A percentile compares a stretch with the other conserved stretches of the same genome.
Evolutionary conservation across 306 rosid genomes (phyloP).

Genomic region (Vigna trinervia): DNA sequence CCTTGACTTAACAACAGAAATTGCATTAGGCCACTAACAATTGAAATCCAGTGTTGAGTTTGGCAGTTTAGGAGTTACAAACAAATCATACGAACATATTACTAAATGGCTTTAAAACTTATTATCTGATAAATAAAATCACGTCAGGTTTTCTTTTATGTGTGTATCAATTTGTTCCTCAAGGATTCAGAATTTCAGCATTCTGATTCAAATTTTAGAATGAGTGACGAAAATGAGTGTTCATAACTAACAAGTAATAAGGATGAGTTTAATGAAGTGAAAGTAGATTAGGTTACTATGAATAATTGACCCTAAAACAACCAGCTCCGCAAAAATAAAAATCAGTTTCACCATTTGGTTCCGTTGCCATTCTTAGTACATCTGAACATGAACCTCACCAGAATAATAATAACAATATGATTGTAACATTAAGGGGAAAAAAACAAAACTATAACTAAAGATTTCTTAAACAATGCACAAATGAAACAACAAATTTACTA

Average conservation of each 20-base stretch:
- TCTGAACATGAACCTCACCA: constrained; percentile 32
- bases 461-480: constrained; percentile 22
- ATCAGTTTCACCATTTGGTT: constrained; percentile 5
- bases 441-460: background rate
- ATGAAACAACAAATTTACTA: constrained; percentile 33
- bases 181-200: background rate
- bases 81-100: background rate
- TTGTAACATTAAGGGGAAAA: constrained; percentile 6
- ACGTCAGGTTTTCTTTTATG: background rate
- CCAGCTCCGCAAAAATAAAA: constrained; percentile 13
- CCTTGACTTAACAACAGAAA: background rate
- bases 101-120: background rate
- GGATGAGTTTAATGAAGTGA: background rate
- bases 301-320: constrained; percentile 7
- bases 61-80: background rate
- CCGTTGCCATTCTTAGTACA: constrained; percentile 1
- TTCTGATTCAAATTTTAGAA: background rate
- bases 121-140: background rate
- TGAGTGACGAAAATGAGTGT: background rate
- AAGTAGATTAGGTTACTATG: background rate
- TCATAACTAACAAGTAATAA: constrained; percentile 6
- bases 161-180: background rate
- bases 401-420: background rate
- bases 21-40: background rate
- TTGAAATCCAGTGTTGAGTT: constrained; percentile 2